Conservation (phyloP, 495 filamentous ascomycete species). For the Aeminium ludgeri region DNA sequence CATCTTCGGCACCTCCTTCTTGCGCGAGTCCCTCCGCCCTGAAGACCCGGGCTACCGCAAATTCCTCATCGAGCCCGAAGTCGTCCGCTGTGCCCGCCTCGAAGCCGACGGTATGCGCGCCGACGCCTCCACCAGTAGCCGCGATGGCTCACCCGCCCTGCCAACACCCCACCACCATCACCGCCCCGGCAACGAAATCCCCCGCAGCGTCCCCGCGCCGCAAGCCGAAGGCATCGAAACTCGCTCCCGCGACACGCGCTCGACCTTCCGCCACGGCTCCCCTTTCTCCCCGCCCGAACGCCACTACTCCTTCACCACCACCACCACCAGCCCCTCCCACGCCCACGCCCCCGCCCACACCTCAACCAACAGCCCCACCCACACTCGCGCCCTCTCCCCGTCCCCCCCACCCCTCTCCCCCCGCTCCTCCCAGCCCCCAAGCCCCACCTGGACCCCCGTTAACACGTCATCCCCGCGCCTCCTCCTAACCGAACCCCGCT, state of each 20-base stretch:
- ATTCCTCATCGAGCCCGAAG: constrained; percentile 49
- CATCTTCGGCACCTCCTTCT: constrained; percentile 71
- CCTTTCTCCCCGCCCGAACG: constrained; percentile 8
- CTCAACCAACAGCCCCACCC: background rate
- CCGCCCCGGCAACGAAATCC: background rate
- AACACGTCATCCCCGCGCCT: background rate
- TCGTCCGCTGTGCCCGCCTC: constrained; percentile 29
- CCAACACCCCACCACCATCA: too few species aligned
- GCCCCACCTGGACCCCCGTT: too few species aligned
- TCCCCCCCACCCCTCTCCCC: background rate
- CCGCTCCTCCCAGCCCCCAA: too few species aligned
- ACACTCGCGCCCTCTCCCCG: constrained; percentile 4
- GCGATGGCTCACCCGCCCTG: background rate
- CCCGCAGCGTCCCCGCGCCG: constrained; percentile 3
- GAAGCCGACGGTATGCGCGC: constrained; percentile 6
- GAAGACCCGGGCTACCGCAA: constrained; percentile 38
- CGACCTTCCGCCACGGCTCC: constrained; percentile 9
- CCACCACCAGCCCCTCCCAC: background rate
- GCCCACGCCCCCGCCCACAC: background rate
- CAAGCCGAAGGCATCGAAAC: background rate
- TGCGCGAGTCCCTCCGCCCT: constrained; percentile 47
- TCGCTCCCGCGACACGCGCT: background rate
- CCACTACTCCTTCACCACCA: background rate
- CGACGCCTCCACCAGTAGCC: constrained; percentile 1
- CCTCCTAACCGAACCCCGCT: background rate